A percentile compares a stretch with the other conserved stretches of the same genome.
Conservation (phyloP, 208 protist species). For the Acanthamoeba culbertsoni region DNA sequence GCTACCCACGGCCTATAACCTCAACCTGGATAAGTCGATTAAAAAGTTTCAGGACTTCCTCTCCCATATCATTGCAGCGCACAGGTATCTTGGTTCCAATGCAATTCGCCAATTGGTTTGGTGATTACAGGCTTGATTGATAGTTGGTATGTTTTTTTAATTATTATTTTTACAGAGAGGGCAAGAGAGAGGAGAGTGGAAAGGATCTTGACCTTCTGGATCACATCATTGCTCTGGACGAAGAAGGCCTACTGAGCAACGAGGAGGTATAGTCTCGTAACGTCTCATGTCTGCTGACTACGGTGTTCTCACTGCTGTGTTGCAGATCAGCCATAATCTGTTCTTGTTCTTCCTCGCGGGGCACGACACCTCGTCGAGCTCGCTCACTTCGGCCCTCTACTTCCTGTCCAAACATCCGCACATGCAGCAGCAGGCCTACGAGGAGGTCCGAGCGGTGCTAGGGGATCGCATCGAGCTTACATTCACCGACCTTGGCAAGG, state of each 20-base stretch:
- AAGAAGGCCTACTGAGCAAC: neutral
- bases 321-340: neutral
- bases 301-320: neutral
- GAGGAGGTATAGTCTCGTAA: neutral
- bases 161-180: neutral
- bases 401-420: neutral
- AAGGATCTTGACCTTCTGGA: neutral
- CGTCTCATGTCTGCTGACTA: neutral
- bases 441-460: neutral
- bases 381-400: neutral
- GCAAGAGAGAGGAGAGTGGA: neutral
- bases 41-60: neutral
- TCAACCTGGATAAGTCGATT: neutral
- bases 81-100: neutral
- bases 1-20: neutral
- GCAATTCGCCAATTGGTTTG: neutral
- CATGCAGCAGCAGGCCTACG: neutral
- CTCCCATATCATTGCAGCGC: neutral
- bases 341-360: slow-evolving; percentile 3
- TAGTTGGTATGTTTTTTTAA: neutral
- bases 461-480: neutral
- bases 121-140: neutral
- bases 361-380: neutral
- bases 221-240: neutral
- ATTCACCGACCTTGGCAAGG: neutral